phyloP scores from a whole-genome alignment of 192 early-diverging fungal genomes.

The Entomortierella lignicola region DNA sequence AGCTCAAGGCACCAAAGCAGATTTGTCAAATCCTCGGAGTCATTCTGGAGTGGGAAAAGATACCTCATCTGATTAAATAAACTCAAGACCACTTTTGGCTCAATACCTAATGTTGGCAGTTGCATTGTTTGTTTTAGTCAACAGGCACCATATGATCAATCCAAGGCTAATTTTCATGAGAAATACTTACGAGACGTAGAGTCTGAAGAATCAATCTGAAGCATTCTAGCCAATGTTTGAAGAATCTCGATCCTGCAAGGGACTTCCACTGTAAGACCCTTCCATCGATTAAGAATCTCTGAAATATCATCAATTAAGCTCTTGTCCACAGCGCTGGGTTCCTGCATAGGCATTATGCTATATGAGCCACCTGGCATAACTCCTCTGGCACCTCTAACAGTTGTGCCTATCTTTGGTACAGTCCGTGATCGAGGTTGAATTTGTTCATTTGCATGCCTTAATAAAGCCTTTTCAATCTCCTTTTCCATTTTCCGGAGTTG shows the following conservation, averaged over 20 bases:
- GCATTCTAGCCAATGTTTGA: conserved; percentile 28
- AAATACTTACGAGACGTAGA: conserved; percentile 24
- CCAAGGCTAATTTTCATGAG: not conserved
- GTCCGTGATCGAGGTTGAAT: conserved; percentile 26
- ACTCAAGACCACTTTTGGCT: conserved; percentile 14
- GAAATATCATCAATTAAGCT: conserved; percentile 30
- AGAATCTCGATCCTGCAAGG: conserved; percentile 36
- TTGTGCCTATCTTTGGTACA: conserved; percentile 27
- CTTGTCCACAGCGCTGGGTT: conserved; percentile 10
- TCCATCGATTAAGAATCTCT: conserved; percentile 27
- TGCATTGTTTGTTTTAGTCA: not conserved
- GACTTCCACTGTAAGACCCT: conserved; percentile 26
- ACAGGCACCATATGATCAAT: not conserved
- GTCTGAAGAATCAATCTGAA: conserved; percentile 11
- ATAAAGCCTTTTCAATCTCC: conserved; percentile 54
- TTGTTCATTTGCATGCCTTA: conserved; percentile 13
- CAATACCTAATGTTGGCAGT: conserved; percentile 10
- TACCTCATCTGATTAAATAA: conserved; percentile 40
- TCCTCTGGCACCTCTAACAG: conserved; percentile 23
- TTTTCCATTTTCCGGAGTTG: conserved; percentile 59
- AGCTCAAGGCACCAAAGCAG: conserved; percentile 42
- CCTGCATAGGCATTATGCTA: conserved; percentile 22
- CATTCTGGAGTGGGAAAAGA: conserved; percentile 28
- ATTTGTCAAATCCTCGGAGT: conserved; percentile 37
- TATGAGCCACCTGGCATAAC: conserved; percentile 38